These are phyloP conservation scores for Rasamsonia emersonii DNA, from an alignment of 2,329 filamentous ascomycete genomes.

Conservation along the genomic window DNA sequence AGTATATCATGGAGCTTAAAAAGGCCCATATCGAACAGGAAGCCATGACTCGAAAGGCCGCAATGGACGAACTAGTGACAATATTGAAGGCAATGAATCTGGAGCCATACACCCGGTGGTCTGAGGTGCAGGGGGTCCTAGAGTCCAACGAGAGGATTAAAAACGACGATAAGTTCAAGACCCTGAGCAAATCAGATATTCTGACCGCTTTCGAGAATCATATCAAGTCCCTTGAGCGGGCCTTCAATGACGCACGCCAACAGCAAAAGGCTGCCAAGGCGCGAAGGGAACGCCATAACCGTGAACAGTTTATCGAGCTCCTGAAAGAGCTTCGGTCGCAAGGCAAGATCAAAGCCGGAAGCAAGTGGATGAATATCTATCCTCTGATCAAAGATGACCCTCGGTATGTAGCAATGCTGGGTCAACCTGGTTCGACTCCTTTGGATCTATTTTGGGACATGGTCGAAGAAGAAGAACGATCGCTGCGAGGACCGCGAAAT, in stretches of 20 bases:
- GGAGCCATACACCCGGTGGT: constrained; percentile 92
- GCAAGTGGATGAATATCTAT: constrained; percentile 79
- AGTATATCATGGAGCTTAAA: constrained; percentile 80
- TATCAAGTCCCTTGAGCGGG: constrained; percentile 83
- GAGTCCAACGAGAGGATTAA: constrained; percentile 69
- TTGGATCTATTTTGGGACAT: constrained; percentile 94
- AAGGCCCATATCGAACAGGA: constrained; percentile 72
- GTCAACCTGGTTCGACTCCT: constrained; percentile 74
- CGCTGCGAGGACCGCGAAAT: constrained; percentile 71
- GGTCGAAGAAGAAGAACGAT: constrained; percentile 85
- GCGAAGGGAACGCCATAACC: constrained; percentile 74
- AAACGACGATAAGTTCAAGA: constrained; percentile 73
- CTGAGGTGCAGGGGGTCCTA: constrained; percentile 76
- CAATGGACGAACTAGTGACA: constrained; percentile 72
- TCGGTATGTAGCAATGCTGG: constrained; percentile 74
- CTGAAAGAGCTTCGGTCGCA: constrained; percentile 64
- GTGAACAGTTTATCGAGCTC: constrained; percentile 70
- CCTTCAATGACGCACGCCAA: constrained; percentile 85
- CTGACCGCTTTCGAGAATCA: constrained; percentile 90
- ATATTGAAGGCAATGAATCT: constrained; percentile 72
- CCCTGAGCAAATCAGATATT: constrained; percentile 80
- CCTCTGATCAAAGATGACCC: constrained; percentile 68
- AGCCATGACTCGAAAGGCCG: constrained; percentile 61
- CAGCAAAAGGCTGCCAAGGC: constrained; percentile 73
- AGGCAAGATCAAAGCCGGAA: constrained; percentile 79